Percentiles rank a stretch among this genome's conserved stretches.
Evolutionary conservation across 129 eudicot genomes (phyloP).

Genomic region (Flaveria linearis): DNA sequence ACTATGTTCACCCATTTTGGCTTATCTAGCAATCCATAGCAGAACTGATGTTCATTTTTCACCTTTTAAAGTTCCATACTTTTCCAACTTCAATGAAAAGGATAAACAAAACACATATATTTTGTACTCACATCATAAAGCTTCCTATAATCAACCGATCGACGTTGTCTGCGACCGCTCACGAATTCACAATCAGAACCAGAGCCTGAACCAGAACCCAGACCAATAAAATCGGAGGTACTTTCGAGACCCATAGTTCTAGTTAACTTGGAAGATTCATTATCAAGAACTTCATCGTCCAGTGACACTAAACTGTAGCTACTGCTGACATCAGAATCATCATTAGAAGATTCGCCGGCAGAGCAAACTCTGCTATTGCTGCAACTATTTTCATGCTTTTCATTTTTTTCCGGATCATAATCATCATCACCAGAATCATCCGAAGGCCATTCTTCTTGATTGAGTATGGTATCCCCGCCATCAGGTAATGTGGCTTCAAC

Average conservation of each 20-base stretch:
- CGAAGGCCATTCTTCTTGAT: conserved; percentile 91
- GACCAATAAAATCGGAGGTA: conserved; percentile 24
- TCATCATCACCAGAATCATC: conserved; percentile 96
- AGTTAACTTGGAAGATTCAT: conserved; percentile 31
- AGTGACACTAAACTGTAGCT: conserved; percentile 60
- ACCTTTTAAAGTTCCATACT: not conserved
- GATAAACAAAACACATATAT: not conserved
- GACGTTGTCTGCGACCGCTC: conserved; percentile 72
- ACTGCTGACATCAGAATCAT: conserved; percentile 44
- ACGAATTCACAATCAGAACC: conserved; percentile 56
- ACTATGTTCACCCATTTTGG: not conserved
- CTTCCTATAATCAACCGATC: conserved; percentile 72
- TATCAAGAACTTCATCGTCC: conserved; percentile 50
- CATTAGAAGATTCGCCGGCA: conserved; percentile 46
- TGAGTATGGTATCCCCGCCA: conserved; percentile 47
- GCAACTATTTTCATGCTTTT: conserved; percentile 47
- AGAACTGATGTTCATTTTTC: not conserved
- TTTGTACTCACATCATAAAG: conserved; percentile 72
- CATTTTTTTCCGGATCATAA: conserved; percentile 74
- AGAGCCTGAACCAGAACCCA: conserved; percentile 51
- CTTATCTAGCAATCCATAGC: not conserved
- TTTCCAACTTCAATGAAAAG: not conserved
- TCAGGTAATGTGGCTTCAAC: conserved; percentile 83
- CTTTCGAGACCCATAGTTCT: conserved; percentile 25
- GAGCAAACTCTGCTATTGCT: conserved; percentile 43